Conservation (phyloP, 2,329 filamentous ascomycete genomes). For the Zalaria sp. region DNA sequence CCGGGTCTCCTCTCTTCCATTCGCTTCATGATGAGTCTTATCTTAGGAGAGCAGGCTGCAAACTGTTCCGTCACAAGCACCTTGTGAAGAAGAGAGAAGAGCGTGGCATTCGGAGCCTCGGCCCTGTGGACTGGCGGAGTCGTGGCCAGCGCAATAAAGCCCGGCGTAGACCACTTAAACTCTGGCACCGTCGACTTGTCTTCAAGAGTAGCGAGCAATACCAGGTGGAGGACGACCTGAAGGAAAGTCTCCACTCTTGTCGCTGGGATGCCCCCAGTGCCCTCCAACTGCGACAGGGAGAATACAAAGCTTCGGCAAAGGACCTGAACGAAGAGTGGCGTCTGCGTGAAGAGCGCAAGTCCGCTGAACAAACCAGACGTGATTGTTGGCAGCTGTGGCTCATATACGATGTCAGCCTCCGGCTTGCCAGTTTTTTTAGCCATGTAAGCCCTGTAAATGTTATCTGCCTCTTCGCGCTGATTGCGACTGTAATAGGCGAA, state of each 20-base stretch:
- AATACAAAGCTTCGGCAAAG: conserved; percentile 82
- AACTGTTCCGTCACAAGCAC: conserved; percentile 56
- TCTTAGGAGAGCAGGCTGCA: conserved; percentile 72
- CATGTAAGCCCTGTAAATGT: conserved; percentile 73
- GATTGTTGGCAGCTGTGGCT: conserved; percentile 69
- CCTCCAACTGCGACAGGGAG: conserved; percentile 47
- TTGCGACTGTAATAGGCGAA: conserved; percentile 95
- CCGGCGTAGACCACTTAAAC: conserved; percentile 8
- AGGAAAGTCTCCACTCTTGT: conserved; percentile 84
- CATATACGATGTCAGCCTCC: conserved; percentile 74
- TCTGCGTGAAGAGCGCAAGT: conserved; percentile 67
- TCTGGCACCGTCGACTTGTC: conserved; percentile 30
- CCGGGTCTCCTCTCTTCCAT: conserved; percentile 71
- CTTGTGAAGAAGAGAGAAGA: conserved; percentile 38
- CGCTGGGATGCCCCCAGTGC: conserved; percentile 60
- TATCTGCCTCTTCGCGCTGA: conserved; percentile 88
- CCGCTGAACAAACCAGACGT: conserved; percentile 61
- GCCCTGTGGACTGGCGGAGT: not conserved
- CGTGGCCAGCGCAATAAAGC: conserved; percentile 5
- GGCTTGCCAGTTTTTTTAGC: conserved; percentile 76
- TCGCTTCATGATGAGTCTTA: conserved; percentile 66
- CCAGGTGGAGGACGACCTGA: conserved; percentile 78
- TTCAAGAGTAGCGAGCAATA: conserved; percentile 74
- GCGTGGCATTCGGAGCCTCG: conserved; percentile 19
- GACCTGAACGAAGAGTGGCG: conserved; percentile 76